Percentiles rank a stretch among this genome's conserved stretches.
Conservation (phyloP, 2,329 filamentous ascomycete genomes). For the Fusarium sp. region DNA sequence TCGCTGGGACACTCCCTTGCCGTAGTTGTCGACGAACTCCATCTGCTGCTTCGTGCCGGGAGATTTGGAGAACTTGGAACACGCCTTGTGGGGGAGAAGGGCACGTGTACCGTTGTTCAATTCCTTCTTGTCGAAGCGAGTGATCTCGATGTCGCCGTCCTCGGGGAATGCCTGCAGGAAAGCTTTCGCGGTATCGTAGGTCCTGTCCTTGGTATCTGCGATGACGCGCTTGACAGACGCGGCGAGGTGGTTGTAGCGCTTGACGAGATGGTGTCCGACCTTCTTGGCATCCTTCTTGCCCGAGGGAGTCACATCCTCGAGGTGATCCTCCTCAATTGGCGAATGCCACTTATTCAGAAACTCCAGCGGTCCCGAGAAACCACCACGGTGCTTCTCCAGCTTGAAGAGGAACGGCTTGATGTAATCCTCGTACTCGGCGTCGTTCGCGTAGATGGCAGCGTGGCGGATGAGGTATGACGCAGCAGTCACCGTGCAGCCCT, state of each 20-base stretch:
- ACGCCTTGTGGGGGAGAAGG: slow-evolving; percentile 45
- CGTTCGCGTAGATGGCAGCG: slow-evolving; percentile 45
- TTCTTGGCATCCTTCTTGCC: slow-evolving; percentile 38
- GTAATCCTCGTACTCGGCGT: slow-evolving; percentile 46
- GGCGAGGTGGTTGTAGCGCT: slow-evolving; percentile 41
- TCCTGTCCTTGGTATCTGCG: slow-evolving; percentile 43
- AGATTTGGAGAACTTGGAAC: slow-evolving; percentile 38
- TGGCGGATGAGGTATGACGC: slow-evolving; percentile 45
- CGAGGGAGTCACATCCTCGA: slow-evolving; percentile 44
- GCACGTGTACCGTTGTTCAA: slow-evolving; percentile 42
- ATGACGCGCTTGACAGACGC: slow-evolving; percentile 42
- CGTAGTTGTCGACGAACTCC: slow-evolving; percentile 40
- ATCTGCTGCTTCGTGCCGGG: slow-evolving; percentile 37
- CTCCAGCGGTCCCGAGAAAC: slow-evolving; percentile 37
- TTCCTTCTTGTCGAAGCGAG: slow-evolving; percentile 38
- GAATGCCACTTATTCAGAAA: slow-evolving; percentile 44
- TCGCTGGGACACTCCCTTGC: slow-evolving; percentile 29
- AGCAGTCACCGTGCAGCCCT: slow-evolving; percentile 41
- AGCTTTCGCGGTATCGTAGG: slow-evolving; percentile 42
- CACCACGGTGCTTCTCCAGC: slow-evolving; percentile 40
- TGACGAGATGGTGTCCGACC: slow-evolving; percentile 36
- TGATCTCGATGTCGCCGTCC: slow-evolving; percentile 31
- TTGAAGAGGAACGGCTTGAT: slow-evolving; percentile 43
- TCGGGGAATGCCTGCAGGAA: slow-evolving; percentile 35
- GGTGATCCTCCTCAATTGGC: slow-evolving; percentile 41